phyloP scores from a whole-genome alignment of 177 flowering plant species.

The Vitis hybrid region DNA sequence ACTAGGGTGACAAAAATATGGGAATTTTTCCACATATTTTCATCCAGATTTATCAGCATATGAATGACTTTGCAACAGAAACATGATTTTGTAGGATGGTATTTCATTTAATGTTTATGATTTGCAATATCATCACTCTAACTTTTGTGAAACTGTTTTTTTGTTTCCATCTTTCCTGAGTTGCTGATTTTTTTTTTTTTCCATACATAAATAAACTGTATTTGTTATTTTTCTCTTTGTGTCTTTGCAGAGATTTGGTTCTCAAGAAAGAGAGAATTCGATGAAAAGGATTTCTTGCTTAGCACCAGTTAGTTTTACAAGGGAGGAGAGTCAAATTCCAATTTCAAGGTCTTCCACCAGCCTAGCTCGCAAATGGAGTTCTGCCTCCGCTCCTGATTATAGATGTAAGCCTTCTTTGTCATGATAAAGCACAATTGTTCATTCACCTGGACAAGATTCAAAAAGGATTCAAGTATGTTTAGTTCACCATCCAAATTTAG shows the following conservation, averaged over 20 bases:
- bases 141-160: background rate
- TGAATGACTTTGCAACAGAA: too few relatives aligned
- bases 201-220: background rate
- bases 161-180: background rate
- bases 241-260: conserved; percentile 59
- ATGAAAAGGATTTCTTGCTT: conserved; percentile 53
- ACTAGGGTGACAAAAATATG: too few relatives aligned
- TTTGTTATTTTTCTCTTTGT: conserved; percentile 6
- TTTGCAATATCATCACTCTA: too few relatives aligned
- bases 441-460: background rate
- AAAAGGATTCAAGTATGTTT: background rate
- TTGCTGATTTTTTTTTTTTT: background rate
- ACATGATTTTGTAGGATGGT: too few relatives aligned
- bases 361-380: conserved; percentile 65
- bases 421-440: background rate
- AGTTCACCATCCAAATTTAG: background rate
- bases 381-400: conserved; percentile 47
- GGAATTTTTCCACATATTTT: too few relatives aligned
- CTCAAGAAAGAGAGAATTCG: conserved; percentile 84
- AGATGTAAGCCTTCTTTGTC: conserved; percentile 47
- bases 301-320: conserved; percentile 41
- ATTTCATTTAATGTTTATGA: too few relatives aligned
- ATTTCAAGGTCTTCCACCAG: conserved; percentile 63
- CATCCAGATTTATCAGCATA: too few relatives aligned
- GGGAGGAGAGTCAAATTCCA: conserved; percentile 72